Base-by-base conservation (phyloP, 305 asterid genomes). In the Solanum aculeatissimum region DNA sequence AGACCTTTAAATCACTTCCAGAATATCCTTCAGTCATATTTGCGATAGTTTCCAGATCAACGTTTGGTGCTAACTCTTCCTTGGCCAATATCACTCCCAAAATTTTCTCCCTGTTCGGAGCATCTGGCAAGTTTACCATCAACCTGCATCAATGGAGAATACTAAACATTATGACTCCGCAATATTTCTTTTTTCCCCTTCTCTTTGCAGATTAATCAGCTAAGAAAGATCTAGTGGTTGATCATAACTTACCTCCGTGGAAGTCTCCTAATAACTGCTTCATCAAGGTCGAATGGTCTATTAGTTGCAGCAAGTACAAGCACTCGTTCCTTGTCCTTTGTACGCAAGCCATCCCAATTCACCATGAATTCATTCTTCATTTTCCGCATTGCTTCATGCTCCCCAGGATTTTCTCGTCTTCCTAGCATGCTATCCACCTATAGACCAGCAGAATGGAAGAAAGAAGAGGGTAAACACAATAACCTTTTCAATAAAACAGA, bases 311-410 rank as follows among this genome's bases (percentile, higher is more conserved):
- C 93, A 82, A 91, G 93, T 83, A 91, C 92, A n/a, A 91, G 78
- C 68, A 91, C 92, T 69, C 93, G 89, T 79, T 91, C 92, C 78
- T 85, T 91, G 75, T 91, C 93, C 83, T 91, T 91, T 54, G 93
- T 91, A 79, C 93, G 88, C 82, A 91, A 83, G 49, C 93, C 93
- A 89, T 89, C 93, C 93, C 92, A 91, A 83, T 91, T 89, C 81
- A 91, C 91, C 93, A 91, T 91, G 87, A 91, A 91, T 58, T 91
- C 92, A 85, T 91, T 91, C 87, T 91, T 91, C 93, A 91, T 91
- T 87, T 89, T 91, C 79, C 93, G 91, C 92, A 89, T 91, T 58
- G 93, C 91, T 86, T 91, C 93, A 87, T 91, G 93, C 80, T 91
- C 91, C 35, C 93, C 92, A 0, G 93, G 90, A 89, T 87, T 91